These are phyloP conservation scores for Lathyrus tuberosus DNA, from an alignment of 306 rosid genomes.

Conservation along the genomic window DNA sequence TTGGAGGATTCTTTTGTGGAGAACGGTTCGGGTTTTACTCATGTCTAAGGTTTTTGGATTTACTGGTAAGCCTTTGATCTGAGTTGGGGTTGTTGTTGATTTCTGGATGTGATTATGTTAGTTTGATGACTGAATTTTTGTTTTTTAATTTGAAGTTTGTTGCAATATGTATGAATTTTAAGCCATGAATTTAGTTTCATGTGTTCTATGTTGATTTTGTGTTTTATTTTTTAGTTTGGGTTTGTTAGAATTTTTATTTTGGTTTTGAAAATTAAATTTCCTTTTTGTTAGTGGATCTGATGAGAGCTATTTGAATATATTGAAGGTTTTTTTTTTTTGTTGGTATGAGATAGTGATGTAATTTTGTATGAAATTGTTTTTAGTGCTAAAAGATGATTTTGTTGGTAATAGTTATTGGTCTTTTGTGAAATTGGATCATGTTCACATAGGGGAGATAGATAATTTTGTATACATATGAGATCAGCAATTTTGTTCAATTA, in stretches of 20 bases:
- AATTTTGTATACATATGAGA: conserved; percentile 27
- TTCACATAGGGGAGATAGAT: conserved; percentile 20
- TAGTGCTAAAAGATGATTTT: neutral
- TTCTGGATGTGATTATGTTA: neutral
- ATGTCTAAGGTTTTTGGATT: conserved; percentile 86
- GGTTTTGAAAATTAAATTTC: neutral
- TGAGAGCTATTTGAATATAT: conserved; percentile 1
- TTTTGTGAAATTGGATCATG: conserved; percentile 13
- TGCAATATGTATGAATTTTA: neutral
- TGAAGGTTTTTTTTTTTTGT: neutral
- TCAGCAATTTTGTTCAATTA: conserved; percentile 21
- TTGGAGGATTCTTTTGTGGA: conserved; percentile 55
- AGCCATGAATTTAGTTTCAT: neutral
- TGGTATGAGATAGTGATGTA: neutral
- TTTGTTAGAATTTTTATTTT: neutral
- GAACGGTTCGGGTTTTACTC: conserved; percentile 49
- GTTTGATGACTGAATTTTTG: neutral
- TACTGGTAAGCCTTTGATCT: conserved; percentile 58
- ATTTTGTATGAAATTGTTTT: conserved; percentile 11
- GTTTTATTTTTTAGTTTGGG: neutral
- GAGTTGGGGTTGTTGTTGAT: neutral
- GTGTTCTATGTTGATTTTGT: neutral
- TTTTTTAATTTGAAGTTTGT: neutral
- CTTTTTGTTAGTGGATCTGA: conserved; percentile 40
- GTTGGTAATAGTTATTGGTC: neutral